Percentiles rank a stretch among this genome's conserved stretches.
Evolutionary conservation across 2,329 filamentous ascomycete genomes (phyloP).

Genomic region (Sclerotinia minor): DNA sequence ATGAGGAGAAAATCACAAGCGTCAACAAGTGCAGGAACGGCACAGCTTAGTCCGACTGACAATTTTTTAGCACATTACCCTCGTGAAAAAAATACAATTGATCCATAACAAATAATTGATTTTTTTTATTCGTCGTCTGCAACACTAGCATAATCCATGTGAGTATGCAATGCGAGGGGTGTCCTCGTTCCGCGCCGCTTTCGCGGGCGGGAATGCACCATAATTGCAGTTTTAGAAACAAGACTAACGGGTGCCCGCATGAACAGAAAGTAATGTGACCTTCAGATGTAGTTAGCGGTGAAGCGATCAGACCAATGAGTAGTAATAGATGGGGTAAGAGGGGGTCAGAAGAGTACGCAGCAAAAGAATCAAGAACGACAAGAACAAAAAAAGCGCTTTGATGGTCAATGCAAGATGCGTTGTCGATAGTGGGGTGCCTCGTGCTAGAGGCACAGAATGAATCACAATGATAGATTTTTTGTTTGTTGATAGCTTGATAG

Average conservation of each 20-base stretch:
- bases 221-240: slow-evolving; percentile 29
- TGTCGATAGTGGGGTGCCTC: slow-evolving; percentile 28
- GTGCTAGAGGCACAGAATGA: slow-evolving; percentile 8
- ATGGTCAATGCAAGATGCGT: slow-evolving; percentile 33
- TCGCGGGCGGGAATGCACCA: slow-evolving; percentile 37
- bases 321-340: background rate
- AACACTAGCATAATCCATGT: slow-evolving; percentile 10
- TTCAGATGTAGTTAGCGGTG: slow-evolving; percentile 32
- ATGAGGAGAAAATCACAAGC: background rate
- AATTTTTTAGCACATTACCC: background rate
- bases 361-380: slow-evolving; percentile 10
- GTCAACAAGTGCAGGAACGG: background rate
- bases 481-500: background rate
- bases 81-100: background rate
- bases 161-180: slow-evolving; percentile 23
- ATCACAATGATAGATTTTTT: background rate
- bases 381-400: slow-evolving; percentile 13
- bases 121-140: background rate
- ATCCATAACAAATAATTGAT: background rate
- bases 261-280: slow-evolving; percentile 35
- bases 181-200: slow-evolving; percentile 36
- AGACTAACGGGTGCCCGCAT: slow-evolving; percentile 39
- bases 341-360: background rate
- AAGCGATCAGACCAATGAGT: slow-evolving; percentile 23
- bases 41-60: slow-evolving; percentile 3